Evolutionary conservation across 2,329 filamentous ascomycete genomes (phyloP), one percentile per base, ranked within the genome.

Genomic region (Beauveria rudraprayagi): DNA sequence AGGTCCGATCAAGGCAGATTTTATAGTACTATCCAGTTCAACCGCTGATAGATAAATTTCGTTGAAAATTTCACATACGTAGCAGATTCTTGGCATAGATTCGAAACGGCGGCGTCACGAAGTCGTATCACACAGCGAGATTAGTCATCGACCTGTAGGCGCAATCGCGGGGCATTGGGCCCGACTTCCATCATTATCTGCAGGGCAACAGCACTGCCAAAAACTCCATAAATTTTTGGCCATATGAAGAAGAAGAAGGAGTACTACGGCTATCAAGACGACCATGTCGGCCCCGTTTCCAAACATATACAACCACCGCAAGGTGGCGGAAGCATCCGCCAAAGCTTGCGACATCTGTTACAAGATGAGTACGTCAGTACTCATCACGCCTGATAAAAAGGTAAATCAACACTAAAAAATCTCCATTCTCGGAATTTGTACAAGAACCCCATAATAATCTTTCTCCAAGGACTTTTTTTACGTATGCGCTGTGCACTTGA

Each of bases 301-400:
- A 47, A 97, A 97, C 70, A 75, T 89, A 34, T 97, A 93, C 76
- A 86, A 90, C 65, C 89, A 92, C 65, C 89, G 93, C 55, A 90
- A 86, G 67, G 93, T 97, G 41, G 92, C 92, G 14, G 91, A 96
- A 34, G 83, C 85, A n/a, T 83, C 88, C 1, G 83, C 90, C 14
- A 96, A 90, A 75, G 81, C 90, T 55, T 99, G 94, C 75, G 89
- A 91, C 74, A 85, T 97, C 65, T 97, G 94, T 80, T 95, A 88
- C 79, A 96, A 94, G 75, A 89, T 90, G 9, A 91, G 88, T 62
- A 85, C 87, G 7, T 95, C 88, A 66, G 93, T 97, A 19, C 79
- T 99, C 60, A 90, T 96, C 67, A 95, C 92, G 9, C 84, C 90
- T 0, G 92, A 95, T 69, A 92, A 91, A 69, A 94, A 93, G 85